phyloP scores from a whole-genome alignment of 306 rosid genomes.

The Quercus gilva region DNA sequence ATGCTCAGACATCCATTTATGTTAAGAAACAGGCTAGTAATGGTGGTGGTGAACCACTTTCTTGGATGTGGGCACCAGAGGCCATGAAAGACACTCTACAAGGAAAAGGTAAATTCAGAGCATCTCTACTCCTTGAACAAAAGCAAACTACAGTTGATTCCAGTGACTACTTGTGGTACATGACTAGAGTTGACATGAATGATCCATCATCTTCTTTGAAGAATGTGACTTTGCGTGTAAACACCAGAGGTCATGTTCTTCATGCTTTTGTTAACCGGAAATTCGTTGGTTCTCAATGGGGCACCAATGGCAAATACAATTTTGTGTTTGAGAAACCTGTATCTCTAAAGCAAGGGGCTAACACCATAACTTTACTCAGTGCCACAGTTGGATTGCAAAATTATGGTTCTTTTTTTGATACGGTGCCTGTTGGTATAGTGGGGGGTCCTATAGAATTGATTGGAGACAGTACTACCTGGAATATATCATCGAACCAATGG shows the following conservation, averaged over 20 bases:
- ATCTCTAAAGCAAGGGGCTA: slow-evolving; percentile 36
- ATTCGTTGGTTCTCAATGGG: slow-evolving; percentile 51
- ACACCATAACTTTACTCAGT: slow-evolving; percentile 45
- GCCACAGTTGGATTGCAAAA: slow-evolving; percentile 50
- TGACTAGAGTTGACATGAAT: slow-evolving; percentile 29
- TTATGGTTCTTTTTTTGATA: slow-evolving; percentile 39
- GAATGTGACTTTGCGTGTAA: not conserved
- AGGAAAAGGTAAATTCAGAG: slow-evolving; percentile 14
- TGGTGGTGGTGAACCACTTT: slow-evolving; percentile 5
- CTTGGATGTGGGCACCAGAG: slow-evolving; percentile 46
- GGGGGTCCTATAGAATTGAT: slow-evolving; percentile 35
- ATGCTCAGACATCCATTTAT: slow-evolving; percentile 6
- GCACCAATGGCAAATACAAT: slow-evolving; percentile 18
- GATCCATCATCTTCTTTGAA: too few species aligned
- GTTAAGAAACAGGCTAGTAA: too few species aligned
- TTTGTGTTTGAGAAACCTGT: slow-evolving; percentile 33
- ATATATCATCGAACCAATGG: slow-evolving; percentile 50
- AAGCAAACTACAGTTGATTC: slow-evolving; percentile 37
- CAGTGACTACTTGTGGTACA: slow-evolving; percentile 63
- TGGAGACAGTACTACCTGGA: slow-evolving; percentile 41
- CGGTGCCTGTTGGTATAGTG: slow-evolving; percentile 33
- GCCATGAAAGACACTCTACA: slow-evolving; percentile 22
- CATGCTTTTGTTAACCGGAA: slow-evolving; percentile 51
- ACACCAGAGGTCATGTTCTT: slow-evolving; percentile 27
- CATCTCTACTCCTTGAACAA: slow-evolving; percentile 37